Evolutionary conservation across 768 basidiomycete genomes (phyloP), one percentile per base, ranked within the genome.

Genomic region (Suillus americanus): DNA sequence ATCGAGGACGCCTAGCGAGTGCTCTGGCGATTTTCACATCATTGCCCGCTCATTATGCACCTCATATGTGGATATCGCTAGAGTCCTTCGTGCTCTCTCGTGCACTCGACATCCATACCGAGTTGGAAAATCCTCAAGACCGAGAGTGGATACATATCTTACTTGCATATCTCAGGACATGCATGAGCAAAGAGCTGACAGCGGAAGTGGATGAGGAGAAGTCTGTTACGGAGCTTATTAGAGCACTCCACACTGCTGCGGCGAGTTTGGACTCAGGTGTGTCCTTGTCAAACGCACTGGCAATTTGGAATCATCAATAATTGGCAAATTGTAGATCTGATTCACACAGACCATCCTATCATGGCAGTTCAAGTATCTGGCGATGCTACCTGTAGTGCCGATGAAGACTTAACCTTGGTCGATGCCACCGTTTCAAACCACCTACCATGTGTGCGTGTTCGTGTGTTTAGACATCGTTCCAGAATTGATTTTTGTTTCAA

Each of bases 21-120:
- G 93, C 94, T 5, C 79, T 92, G 30, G 80, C 85, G 28, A 87
- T 89, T 48, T 96, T 87, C 72, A 83, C 86, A 0, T 90, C 90
- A 2, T 82, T 97, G n/a, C 91, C 94, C 1, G 90, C 89, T 12
- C 92, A 94, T 71, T 95, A 94, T 74, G 86, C 89, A 0, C 90
- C 91, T 8, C 89, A 92, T 73, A 82, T 82, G 72, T 95, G 94
- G 94, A 84, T 86, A 30, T 89, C 89, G 10, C 77, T 95, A 53
- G 90, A 95, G 71, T 88, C 88, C 3, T 87, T 86, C 68, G 91
- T 94, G 85, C 83, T 94, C 23, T 87, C 87, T 14, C 83, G 83
- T 56, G 91, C 92, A 1, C 78, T 96, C 45, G 85, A 89, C 66
- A 86, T 88, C 0, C 89, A 95, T 70, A 74, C 78, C 2, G 72